Conservation (phyloP, 2,329 filamentous ascomycete species). For the Magnaporthales sp. region DNA sequence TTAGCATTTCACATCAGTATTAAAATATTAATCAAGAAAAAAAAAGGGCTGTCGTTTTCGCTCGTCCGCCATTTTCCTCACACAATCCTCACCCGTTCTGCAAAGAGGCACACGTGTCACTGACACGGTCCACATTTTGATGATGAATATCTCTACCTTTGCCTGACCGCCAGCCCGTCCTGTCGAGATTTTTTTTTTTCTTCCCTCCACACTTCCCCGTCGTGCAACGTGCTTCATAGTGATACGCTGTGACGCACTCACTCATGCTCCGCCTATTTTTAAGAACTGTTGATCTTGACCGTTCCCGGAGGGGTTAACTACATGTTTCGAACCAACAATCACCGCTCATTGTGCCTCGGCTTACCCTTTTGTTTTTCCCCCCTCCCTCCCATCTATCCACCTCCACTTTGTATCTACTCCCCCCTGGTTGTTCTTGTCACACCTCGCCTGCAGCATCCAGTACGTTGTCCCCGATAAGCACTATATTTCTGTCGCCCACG, state of each 20-base stretch:
- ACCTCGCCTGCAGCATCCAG: background rate
- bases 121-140: background rate
- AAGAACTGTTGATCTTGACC: background rate
- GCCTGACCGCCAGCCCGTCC: background rate
- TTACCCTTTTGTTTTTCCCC: background rate
- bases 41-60: background rate
- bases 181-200: background rate
- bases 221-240: background rate
- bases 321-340: no score
- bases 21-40: no score
- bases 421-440: background rate
- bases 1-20: no score
- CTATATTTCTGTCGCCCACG: background rate
- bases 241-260: background rate
- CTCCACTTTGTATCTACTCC: background rate
- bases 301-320: background rate
- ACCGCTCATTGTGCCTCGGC: background rate
- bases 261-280: background rate
- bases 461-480: background rate
- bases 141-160: background rate
- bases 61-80: background rate
- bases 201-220: background rate
- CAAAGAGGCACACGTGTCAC: background rate
- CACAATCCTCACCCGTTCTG: background rate
- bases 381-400: background rate